These are phyloP conservation scores for Saturnispora serradocipensis DNA, from an alignment of 805 yeast species.

Conservation along the genomic window DNA sequence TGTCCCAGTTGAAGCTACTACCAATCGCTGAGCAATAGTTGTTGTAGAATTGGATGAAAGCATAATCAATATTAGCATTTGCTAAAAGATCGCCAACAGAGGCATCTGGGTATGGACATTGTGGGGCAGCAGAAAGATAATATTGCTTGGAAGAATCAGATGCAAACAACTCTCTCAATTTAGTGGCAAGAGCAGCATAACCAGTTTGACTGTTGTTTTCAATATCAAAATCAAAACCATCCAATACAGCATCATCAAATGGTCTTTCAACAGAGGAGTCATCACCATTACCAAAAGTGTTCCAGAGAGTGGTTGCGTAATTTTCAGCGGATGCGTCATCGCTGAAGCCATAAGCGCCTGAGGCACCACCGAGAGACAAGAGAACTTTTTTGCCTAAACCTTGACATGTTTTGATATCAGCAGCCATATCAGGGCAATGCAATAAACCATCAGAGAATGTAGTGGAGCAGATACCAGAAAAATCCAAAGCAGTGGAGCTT, in stretches of 20 bases:
- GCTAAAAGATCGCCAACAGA: slow-evolving; percentile 33
- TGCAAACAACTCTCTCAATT: slow-evolving; percentile 34
- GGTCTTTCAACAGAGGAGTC: slow-evolving; percentile 32
- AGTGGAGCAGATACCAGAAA: slow-evolving; percentile 43
- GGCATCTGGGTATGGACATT: slow-evolving; percentile 82
- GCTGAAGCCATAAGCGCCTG: slow-evolving; percentile 46
- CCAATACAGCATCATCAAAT: slow-evolving; percentile 67
- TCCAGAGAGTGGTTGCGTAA: slow-evolving; percentile 53
- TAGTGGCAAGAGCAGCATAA: slow-evolving; percentile 51
- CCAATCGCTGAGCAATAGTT: slow-evolving; percentile 56
- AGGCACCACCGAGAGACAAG: slow-evolving; percentile 71
- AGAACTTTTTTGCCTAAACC: slow-evolving; percentile 66
- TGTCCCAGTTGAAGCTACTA: slow-evolving; percentile 47
- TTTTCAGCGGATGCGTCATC: slow-evolving; percentile 45
- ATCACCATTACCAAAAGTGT: slow-evolving; percentile 54
- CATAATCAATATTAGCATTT: slow-evolving; percentile 62
- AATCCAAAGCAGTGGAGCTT: slow-evolving; percentile 36
- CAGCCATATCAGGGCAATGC: slow-evolving; percentile 36
- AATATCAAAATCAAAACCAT: slow-evolving; percentile 76
- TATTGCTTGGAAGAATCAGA: slow-evolving; percentile 41
- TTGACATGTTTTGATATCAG: slow-evolving; percentile 72
- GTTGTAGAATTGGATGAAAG: slow-evolving; percentile 85
- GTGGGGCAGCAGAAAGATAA: slow-evolving; percentile 86
- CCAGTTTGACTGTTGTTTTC: slow-evolving; percentile 56
- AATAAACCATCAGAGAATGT: slow-evolving; percentile 35